Evolutionary conservation across 176 grass and related monocot genomes (phyloP), one percentile per base, ranked within the genome.

Genomic region (Dendrocalamus sinicus): DNA sequence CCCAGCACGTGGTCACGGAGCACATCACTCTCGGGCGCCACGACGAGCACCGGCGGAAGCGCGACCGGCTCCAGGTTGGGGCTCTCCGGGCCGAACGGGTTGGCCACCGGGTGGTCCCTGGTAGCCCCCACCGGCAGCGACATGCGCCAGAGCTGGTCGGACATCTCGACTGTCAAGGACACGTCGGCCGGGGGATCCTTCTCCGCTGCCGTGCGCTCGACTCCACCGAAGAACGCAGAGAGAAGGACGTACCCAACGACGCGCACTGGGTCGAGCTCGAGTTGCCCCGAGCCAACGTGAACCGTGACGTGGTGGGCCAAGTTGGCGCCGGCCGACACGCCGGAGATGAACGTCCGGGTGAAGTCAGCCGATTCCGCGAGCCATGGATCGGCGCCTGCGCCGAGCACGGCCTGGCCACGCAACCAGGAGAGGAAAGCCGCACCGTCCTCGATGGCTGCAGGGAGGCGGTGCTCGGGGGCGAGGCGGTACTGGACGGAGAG

Each of bases 101-200:
- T 94, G 47, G 73, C 90, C 9, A 91, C 20, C 24, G 90, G 90
- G 23, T 97, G 89, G 83, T 94, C 91, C 73, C 86, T 69, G 11
- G 77, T 91, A 15, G 78, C 81, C 1, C 86, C 90, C 6, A 9
- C 24, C 20, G 95, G 95, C 30, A 97, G 89, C 61, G 92, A 86
- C 16, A 97, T 72, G 40, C 84, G 84, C 95, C 95, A 94, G n/a
- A 75, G 68, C 84, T 89, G 73, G 76, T 95, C 93, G 19, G 81
- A 79, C 60, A 87, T 65, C 19, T 87, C 84, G 6, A 51, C 24
- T 28, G 66, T 86, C 43, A 90, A 51, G 14, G 78, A 83, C 57
- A 80, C 80, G 46, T 72, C 88, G n/a, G 17, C 46, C 12, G 94
- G 90, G 4, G 90, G 86, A 1, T 77, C 12, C 0, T 51, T 48